phyloP scores from a whole-genome alignment of 2,329 filamentous ascomycete species.

The Didymella pomorum region DNA sequence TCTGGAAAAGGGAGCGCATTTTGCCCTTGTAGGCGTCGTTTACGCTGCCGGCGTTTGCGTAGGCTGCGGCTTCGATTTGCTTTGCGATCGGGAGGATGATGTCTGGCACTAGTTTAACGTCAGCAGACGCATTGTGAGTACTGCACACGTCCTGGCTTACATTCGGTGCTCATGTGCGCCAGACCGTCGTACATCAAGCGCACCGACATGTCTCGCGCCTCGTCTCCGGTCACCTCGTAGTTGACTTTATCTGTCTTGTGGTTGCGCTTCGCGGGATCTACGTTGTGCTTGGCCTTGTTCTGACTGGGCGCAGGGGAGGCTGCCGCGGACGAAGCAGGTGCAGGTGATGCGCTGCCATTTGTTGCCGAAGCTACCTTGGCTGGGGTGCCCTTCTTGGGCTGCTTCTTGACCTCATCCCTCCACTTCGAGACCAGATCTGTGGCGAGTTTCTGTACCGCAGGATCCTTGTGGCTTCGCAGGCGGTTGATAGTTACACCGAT shows the following conservation, averaged over 20 bases:
- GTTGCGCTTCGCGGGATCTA: conserved; percentile 77
- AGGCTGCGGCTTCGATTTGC: conserved; percentile 81
- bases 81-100: conserved; percentile 72
- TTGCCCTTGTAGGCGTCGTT: conserved; percentile 81
- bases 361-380: conserved; percentile 30
- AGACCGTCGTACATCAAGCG: conserved; percentile 94
- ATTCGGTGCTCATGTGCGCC: conserved; percentile 70
- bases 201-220: conserved; percentile 82
- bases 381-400: conserved; percentile 42
- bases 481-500: conserved; percentile 91
- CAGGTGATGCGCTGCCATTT: conserved; percentile 43
- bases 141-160: conserved; percentile 40
- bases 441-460: conserved; percentile 75
- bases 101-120: conserved; percentile 59
- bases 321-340: conserved; percentile 50
- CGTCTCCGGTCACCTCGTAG: conserved; percentile 75
- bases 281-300: conserved; percentile 62
- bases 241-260: conserved; percentile 84
- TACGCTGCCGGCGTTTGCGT: conserved; percentile 72
- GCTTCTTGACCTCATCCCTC: conserved; percentile 77
- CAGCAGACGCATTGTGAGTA: conserved; percentile 7
- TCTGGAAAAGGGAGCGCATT: conserved; percentile 91
- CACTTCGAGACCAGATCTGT: conserved; percentile 86
- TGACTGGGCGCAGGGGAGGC: conserved; percentile 60
- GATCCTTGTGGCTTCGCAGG: conserved; percentile 79